Conservation (phyloP, 768 basidiomycete species). For the Tulasnella sp. region DNA sequence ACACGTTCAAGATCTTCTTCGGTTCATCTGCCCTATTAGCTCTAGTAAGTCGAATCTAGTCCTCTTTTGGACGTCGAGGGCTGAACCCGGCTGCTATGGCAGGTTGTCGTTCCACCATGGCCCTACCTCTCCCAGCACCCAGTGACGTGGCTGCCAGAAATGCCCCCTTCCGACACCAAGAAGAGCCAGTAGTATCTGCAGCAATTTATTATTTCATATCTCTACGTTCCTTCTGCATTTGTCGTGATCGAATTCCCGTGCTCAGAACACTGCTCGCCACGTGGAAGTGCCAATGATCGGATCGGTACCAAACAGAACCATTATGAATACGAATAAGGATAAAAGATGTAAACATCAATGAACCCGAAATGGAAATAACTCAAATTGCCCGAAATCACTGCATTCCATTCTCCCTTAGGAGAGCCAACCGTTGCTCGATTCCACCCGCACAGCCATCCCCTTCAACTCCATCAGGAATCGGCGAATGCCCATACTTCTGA, state of each 20-base stretch:
- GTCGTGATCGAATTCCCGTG: not conserved
- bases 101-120: conserved; percentile 25
- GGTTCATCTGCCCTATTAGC: not conserved
- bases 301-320: not conserved
- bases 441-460: conserved; percentile 8
- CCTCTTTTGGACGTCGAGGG: not conserved
- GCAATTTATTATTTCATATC: not conserved
- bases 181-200: conserved; percentile 2
- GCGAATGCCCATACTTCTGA: conserved; percentile 18
- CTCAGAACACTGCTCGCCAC: not conserved
- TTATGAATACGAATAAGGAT: not conserved
- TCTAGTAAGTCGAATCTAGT: conserved; percentile 7
- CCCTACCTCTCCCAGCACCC: conserved; percentile 13
- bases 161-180: conserved; percentile 12
- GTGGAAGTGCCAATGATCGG: not conserved
- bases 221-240: not conserved
- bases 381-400: not conserved
- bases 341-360: not conserved
- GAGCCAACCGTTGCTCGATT: conserved; percentile 21
- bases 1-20: conserved; percentile 21
- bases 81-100: not conserved
- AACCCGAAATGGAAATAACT: not conserved
- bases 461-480: conserved; percentile 5
- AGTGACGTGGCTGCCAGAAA: conserved; percentile 24
- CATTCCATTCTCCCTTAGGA: conserved; percentile 1